Base-by-base conservation (phyloP, 73 alveolate species). In the Paramecium pentaurelia region DNA sequence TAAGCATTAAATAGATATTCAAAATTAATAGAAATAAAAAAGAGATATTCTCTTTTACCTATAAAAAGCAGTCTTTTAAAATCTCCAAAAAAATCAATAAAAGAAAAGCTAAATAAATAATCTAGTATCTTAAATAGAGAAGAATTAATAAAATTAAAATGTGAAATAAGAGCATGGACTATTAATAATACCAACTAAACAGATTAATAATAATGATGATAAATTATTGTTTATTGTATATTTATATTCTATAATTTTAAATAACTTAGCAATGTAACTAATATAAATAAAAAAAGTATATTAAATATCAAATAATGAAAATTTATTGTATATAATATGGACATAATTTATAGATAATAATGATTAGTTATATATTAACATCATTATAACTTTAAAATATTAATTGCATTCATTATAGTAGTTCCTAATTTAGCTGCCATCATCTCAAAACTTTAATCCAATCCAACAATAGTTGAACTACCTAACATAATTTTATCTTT, bases 391-490 rank as follows among this genome's bases (percentile, higher is more conserved):
- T 71, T 71, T 36, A 71, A 71, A 14, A 71, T 80, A 18, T 80
- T 44, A 22, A 80, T 80, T 18, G 75, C 42, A 80, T 80, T 80
- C 75, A 80, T 44, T 9, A 80, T 45, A 27, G 54, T 27, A 38
- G 42, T 80, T 3, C 71, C 89, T 14, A 77, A 18, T 47, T 45
- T 80, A 4, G 70, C 91, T 38, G 91, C 91, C 91, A 80, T 80
- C 45, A 80, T 45, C 28, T 80, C 91, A 22, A 80, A 80, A 80
- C 91, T 80, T 44, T 80, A 38, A 80, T 80, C 91, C 34, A 80
- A 80, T 20, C 91, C 91, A 42, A 47, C 73, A 8, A 80, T n/a
- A 5, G 75, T 80, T 20, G 91, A 80, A 22, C 91, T 80, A 2
- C 91, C 54, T 10, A 80, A 14, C 91, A 80, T 80, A 18, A 80